Conservation (phyloP, 345 rosid genomes). For the Noccaea caerulescens region DNA sequence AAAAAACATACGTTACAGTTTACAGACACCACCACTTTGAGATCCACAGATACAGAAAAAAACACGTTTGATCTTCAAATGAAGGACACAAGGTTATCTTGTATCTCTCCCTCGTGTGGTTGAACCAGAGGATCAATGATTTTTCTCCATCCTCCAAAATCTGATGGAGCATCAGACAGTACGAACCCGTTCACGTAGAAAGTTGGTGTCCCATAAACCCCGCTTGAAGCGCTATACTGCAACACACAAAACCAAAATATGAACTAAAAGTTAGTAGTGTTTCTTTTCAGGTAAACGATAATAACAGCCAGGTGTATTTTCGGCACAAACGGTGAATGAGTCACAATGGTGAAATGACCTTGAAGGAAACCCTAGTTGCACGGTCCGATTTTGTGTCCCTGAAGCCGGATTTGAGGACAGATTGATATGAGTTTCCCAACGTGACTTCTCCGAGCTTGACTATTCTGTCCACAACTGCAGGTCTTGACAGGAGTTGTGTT, state of each 20-base stretch:
- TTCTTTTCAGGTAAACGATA: background rate
- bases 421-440: slow-evolving; percentile 58
- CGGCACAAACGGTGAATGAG: background rate
- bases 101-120: background rate
- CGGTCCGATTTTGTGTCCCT: slow-evolving; percentile 56
- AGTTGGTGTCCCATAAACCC: slow-evolving; percentile 54
- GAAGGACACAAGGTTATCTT: slow-evolving; percentile 24
- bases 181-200: slow-evolving; percentile 55
- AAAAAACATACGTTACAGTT: too few species aligned
- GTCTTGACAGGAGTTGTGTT: slow-evolving; percentile 59
- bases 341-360: slow-evolving; percentile 47
- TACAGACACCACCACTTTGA: too few species aligned
- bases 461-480: slow-evolving; percentile 54
- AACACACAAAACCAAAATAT: slow-evolving; percentile 24
- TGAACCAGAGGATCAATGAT: slow-evolving; percentile 49
- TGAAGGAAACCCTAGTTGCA: slow-evolving; percentile 76
- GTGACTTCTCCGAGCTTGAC: slow-evolving; percentile 53
- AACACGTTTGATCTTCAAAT: background rate
- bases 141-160: slow-evolving; percentile 51
- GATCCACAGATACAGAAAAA: background rate
- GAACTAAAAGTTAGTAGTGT: background rate
- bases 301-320: background rate
- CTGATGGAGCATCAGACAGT: slow-evolving; percentile 46
- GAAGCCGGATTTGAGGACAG: slow-evolving; percentile 61
- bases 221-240: slow-evolving; percentile 61